Evolutionary conservation across 257 asterid genomes (phyloP).

Genomic region (Jasminum sambac): DNA sequence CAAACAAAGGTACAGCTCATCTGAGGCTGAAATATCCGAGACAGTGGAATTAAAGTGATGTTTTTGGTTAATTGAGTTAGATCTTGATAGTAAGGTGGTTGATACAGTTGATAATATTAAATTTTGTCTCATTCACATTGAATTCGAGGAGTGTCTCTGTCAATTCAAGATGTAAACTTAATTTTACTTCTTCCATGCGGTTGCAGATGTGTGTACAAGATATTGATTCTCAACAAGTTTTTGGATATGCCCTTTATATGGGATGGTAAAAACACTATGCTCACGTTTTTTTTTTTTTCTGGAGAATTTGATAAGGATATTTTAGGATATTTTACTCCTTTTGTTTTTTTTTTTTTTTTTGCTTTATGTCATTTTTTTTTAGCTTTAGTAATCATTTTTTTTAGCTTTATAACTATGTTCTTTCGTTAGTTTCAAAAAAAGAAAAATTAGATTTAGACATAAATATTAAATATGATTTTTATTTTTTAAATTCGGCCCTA

Average conservation of each 20-base stretch:
- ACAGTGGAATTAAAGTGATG: too few relatives aligned
- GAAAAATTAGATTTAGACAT: too few relatives aligned
- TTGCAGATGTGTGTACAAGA: slow-evolving; percentile 27
- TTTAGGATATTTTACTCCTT: too few relatives aligned
- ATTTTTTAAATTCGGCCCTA: too few relatives aligned
- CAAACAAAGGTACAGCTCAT: slow-evolving; percentile 52
- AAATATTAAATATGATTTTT: too few relatives aligned
- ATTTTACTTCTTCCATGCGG: background rate
- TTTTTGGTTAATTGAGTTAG: slow-evolving; percentile 35
- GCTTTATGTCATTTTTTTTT: too few relatives aligned
- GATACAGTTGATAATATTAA: background rate
- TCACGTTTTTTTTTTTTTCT: slow-evolving; percentile 24
- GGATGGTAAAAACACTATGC: slow-evolving; percentile 14
- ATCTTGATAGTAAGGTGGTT: slow-evolving; percentile 32
- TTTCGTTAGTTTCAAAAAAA: too few relatives aligned
- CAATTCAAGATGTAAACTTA: background rate
- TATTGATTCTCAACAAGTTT: slow-evolving; percentile 27
- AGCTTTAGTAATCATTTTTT: too few relatives aligned
- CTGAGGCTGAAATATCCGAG: slow-evolving; percentile 61
- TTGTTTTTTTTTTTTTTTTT: too few relatives aligned
- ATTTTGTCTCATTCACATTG: too few relatives aligned
- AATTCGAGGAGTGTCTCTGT: slow-evolving; percentile 1
- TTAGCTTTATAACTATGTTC: too few relatives aligned
- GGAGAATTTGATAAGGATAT: slow-evolving; percentile 17
- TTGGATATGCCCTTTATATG: slow-evolving; percentile 31